A percentile compares a stretch with the other conserved stretches of the same genome.
Conservation (phyloP, 768 basidiomycete species). For the Mycena haematopus region DNA sequence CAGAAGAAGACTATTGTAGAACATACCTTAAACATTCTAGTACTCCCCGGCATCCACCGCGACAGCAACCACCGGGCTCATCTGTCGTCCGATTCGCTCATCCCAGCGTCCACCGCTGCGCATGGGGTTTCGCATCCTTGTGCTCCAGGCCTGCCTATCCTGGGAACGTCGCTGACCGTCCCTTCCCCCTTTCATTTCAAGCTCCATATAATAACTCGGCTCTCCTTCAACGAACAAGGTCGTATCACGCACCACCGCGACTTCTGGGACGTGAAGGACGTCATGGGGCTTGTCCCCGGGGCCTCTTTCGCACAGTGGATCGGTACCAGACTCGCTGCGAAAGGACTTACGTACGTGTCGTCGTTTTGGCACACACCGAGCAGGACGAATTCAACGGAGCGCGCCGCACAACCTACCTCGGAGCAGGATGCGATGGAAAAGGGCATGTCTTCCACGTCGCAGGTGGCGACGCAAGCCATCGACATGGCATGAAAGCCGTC, state of each 20-base stretch:
- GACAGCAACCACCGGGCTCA: slow-evolving; percentile 38
- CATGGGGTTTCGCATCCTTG: slow-evolving; percentile 32
- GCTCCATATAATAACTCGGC: slow-evolving; percentile 72
- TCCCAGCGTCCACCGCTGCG: slow-evolving; percentile 35
- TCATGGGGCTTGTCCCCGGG: slow-evolving; percentile 76
- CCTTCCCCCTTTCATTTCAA: slow-evolving; percentile 78
- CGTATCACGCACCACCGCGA: slow-evolving; percentile 81
- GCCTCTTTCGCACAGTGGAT: slow-evolving; percentile 74
- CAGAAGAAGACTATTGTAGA: slow-evolving; percentile 77
- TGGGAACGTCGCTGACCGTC: slow-evolving; percentile 61
- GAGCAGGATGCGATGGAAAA: slow-evolving; percentile 26
- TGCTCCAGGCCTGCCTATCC: slow-evolving; percentile 60
- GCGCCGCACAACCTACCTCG: slow-evolving; percentile 14
- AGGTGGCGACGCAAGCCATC: neutral
- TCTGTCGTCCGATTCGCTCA: slow-evolving; percentile 47
- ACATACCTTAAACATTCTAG: slow-evolving; percentile 78
- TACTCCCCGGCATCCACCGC: slow-evolving; percentile 75
- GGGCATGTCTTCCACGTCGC: slow-evolving; percentile 13
- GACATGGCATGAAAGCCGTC: neutral
- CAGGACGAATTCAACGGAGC: neutral
- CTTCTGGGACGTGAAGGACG: slow-evolving; percentile 81
- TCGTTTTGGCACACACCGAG: slow-evolving; percentile 37
- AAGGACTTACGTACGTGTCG: slow-evolving; percentile 55
- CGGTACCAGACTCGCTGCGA: slow-evolving; percentile 64
- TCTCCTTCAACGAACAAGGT: slow-evolving; percentile 85